Evolutionary conservation across 768 basidiomycete genomes (phyloP), one percentile per base, ranked within the genome.

Genomic region (Rhodotorula babjevae): DNA sequence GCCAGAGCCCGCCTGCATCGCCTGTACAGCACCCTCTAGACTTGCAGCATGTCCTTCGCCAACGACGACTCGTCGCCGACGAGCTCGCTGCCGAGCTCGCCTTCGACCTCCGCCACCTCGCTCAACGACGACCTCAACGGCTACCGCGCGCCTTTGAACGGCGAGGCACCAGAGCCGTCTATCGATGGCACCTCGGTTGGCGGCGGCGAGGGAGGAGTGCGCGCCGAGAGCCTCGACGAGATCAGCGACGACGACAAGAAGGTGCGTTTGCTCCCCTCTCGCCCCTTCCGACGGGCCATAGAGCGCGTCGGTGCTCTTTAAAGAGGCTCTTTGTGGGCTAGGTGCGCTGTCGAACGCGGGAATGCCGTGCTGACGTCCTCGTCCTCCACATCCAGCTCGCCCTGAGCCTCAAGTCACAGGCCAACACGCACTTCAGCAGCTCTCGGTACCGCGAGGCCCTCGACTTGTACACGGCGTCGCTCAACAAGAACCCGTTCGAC

Each of bases 401-500:
- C 15, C 68, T 79, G 3, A 33, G 64, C 27, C 72, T 96, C 69
- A 99, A 98, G 82, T 86, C 84, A 14, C 85, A 89, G 72, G 96
- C 94, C 18, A 98, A 98, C 83, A 88, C 88, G 78, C 90, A 92
- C 9, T 99, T 97, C 78, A 82, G 71, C 85, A 91, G 82, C 60
- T 90, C 92, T 80, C 87, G 90, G 77, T 98, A 93, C 80, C 84
- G 85, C 31, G 80, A 82, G 25, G 92, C 94, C 19, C 88, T 90
- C 18, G 84, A 85, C 53, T 82, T 96, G 50, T 99, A 98, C 81
- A 86, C 89, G 5, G 82, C 87, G 50, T 92, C 95, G 4, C 90
- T 98, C 76, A 87, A 89, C 75, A 86, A 88, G 79, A 93, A 99
- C 80, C 93, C 93, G 0, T 83, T 84, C 67, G 95, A 97, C 77